Conservation (phyloP, 495 filamentous ascomycete genomes). For the Penicillium samsonianum region DNA sequence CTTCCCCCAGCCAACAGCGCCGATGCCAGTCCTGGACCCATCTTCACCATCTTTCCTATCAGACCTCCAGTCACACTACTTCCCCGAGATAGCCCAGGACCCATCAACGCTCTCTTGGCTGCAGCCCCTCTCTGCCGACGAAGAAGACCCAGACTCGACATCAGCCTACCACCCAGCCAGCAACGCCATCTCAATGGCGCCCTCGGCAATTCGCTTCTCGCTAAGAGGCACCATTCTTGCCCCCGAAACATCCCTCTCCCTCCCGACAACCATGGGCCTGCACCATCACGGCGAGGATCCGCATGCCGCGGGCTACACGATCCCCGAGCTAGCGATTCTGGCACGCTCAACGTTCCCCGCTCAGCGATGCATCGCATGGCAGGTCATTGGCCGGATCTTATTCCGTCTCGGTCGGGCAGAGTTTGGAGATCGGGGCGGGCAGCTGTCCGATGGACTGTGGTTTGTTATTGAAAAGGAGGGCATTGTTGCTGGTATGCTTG, state of each 20-base stretch:
- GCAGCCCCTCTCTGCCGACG: constrained; percentile 64
- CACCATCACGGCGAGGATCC: constrained; percentile 95
- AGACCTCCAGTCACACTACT: constrained; percentile 87
- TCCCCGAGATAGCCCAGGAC: constrained; percentile 81
- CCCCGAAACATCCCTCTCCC: constrained; percentile 66
- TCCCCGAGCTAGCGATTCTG: constrained; percentile 82
- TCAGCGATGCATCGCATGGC: constrained; percentile 89
- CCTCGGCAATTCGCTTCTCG: constrained; percentile 83
- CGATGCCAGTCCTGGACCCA: constrained; percentile 75
- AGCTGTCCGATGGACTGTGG: constrained; percentile 68
- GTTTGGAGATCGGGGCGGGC: constrained; percentile 65
- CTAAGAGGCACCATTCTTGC: constrained; percentile 77
- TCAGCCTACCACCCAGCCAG: constrained; percentile 80
- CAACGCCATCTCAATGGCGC: constrained; percentile 59
- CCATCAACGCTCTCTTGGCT: constrained; percentile 90
- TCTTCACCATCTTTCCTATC: constrained; percentile 76
- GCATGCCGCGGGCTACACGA: constrained; percentile 90
- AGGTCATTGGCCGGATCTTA: constrained; percentile 81
- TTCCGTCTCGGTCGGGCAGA: constrained; percentile 80
- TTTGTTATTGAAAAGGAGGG: constrained; percentile 72
- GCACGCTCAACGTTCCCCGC: constrained; percentile 78
- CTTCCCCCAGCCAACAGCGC: constrained; percentile 38
- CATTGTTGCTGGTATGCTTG: constrained; percentile 70
- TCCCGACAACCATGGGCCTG: constrained; percentile 74
- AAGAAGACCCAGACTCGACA: constrained; percentile 45